These are phyloP conservation scores for Saprolegnia diclina DNA, from an alignment of 352 stramenopile species.

Conservation along the genomic window DNA sequence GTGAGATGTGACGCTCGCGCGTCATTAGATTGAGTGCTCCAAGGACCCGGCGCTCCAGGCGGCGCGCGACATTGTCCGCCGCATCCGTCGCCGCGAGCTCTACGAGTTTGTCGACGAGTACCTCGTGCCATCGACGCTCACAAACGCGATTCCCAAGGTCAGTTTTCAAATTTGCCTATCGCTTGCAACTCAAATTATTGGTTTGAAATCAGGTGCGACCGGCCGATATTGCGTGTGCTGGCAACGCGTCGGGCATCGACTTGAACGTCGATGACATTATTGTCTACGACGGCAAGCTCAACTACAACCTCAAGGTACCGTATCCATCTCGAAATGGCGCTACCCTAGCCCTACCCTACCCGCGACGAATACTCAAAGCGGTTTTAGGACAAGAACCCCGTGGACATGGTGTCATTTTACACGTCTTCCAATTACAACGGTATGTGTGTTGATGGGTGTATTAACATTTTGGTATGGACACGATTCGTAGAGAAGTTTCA, in stretches of 20 bases:
- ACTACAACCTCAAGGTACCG: constrained; percentile 71
- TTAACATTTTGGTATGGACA: too few species aligned
- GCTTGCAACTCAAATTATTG: too few species aligned
- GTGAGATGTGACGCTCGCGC: constrained; percentile 23
- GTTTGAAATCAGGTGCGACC: constrained; percentile 50
- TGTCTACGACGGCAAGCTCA: constrained; percentile 63
- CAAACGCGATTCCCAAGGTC: constrained; percentile 37
- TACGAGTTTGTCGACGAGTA: constrained; percentile 87
- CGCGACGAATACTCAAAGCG: neutral
- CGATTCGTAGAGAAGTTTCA: constrained; percentile 45
- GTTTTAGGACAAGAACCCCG: constrained; percentile 60
- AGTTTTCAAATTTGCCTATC: neutral
- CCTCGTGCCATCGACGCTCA: constrained; percentile 53
- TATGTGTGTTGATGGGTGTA: too few species aligned
- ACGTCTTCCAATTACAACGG: constrained; percentile 46
- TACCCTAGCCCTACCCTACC: neutral
- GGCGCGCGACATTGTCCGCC: constrained; percentile 61
- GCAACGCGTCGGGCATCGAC: constrained; percentile 35
- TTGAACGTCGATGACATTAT: constrained; percentile 75
- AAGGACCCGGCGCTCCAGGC: constrained; percentile 44
- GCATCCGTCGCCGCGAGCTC: constrained; percentile 60
- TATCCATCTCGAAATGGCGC: too few species aligned
- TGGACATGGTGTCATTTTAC: constrained; percentile 83
- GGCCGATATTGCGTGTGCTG: constrained; percentile 55
- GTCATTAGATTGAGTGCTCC: constrained; percentile 69